A percentile compares a stretch with the other conserved stretches of the same genome.
Conservation (phyloP, 2,329 filamentous ascomycete genomes). For the Pseudogymnoascus sp. region DNA sequence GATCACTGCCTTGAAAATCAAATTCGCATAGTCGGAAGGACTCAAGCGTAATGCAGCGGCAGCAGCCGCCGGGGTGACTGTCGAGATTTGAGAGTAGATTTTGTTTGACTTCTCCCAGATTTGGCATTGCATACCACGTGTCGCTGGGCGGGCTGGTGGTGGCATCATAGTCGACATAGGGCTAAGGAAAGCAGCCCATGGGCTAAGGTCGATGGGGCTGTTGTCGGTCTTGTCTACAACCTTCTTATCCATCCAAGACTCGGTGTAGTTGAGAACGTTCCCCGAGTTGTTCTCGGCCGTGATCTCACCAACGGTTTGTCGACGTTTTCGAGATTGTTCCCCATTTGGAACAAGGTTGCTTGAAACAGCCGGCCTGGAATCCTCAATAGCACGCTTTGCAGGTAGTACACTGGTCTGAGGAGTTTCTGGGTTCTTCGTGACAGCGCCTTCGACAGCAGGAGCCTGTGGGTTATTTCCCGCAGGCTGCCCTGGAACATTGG, state of each 20-base stretch:
- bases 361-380: background rate
- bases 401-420: background rate
- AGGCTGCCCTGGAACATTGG: background rate
- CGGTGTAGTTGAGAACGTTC: background rate
- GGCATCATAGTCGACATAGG: conserved; percentile 5
- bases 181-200: background rate
- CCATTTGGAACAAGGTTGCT: background rate
- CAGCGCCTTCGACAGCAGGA: background rate
- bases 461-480: background rate
- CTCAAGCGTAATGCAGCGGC: background rate
- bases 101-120: conserved; percentile 15
- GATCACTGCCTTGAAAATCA: conserved; percentile 6
- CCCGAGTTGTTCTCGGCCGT: background rate
- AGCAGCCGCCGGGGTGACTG: background rate
- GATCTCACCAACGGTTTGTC: background rate
- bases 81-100: conserved; percentile 13
- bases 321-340: background rate
- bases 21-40: background rate
- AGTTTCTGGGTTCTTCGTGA: background rate
- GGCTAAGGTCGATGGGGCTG: background rate
- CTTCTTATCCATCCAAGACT: conserved; percentile 4
- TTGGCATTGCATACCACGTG: background rate
- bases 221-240: background rate
- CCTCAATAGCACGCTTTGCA: background rate
- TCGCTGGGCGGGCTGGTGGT: background rate